Conservation (phyloP, 495 filamentous ascomycete genomes). For the Melanomma pulvis-pyrius region DNA sequence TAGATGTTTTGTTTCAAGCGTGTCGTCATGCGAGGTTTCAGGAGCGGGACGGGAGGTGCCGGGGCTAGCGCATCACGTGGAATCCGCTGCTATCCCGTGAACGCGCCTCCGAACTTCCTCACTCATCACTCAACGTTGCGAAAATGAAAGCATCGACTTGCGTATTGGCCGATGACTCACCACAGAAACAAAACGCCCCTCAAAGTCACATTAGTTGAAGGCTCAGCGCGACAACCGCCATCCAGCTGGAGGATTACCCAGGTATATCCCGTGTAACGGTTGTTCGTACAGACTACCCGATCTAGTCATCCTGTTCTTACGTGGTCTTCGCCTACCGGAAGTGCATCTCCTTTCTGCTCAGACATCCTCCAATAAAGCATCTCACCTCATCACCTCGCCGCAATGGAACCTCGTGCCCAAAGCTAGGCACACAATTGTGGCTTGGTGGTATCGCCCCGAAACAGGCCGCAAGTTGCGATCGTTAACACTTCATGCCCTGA, state of each 20-base stretch:
- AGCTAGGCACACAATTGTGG: neutral
- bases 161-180: no score
- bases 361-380: neutral
- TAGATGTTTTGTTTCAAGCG: neutral
- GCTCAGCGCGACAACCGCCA: no score
- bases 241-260: no score
- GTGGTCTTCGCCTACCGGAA: neutral
- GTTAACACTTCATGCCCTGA: neutral
- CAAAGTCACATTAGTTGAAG: neutral
- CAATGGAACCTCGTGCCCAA: slow-evolving; percentile 6
- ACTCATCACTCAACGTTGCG: no score
- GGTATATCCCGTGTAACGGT: no score
- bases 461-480: neutral
- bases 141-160: no score
- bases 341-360: neutral
- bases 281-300: neutral
- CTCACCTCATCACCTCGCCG: slow-evolving; percentile 11
- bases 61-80: neutral
- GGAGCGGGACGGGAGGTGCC: neutral
- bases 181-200: no score
- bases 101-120: no score
- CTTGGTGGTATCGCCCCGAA: neutral
- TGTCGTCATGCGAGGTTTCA: neutral
- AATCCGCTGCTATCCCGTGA: no score
- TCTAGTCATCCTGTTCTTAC: neutral